Conservation (phyloP, 2,329 filamentous ascomycete genomes). For the Septoria petroselini region DNA sequence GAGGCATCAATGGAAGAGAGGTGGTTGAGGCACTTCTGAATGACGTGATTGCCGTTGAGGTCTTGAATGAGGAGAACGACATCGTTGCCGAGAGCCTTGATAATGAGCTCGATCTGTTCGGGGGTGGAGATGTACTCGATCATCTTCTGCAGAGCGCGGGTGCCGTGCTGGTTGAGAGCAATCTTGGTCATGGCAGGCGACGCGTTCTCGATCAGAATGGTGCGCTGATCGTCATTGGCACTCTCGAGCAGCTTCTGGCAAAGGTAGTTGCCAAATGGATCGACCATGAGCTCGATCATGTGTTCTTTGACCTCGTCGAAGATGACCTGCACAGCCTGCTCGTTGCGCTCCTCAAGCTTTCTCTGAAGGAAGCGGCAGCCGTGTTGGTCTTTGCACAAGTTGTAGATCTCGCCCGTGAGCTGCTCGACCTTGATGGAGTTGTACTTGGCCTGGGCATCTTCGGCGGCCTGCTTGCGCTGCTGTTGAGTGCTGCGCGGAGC, state of each 20-base stretch:
- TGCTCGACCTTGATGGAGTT: slow-evolving; percentile 78
- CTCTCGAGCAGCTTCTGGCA: slow-evolving; percentile 98
- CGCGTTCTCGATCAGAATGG: slow-evolving; percentile 85
- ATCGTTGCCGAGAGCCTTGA: slow-evolving; percentile 73
- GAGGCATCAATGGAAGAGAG: slow-evolving; percentile 78
- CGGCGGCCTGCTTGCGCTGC: slow-evolving; percentile 72
- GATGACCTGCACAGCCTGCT: slow-evolving; percentile 84
- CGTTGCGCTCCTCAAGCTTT: slow-evolving; percentile 86
- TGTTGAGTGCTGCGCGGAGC: slow-evolving; percentile 11
- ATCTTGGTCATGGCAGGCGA: slow-evolving; percentile 85
- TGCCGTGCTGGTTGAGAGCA: slow-evolving; percentile 95
- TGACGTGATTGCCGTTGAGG: slow-evolving; percentile 96
- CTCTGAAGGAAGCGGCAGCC: slow-evolving; percentile 96
- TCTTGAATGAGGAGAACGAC: slow-evolving; percentile 96
- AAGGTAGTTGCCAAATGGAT: slow-evolving; percentile 98
- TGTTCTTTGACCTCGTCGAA: slow-evolving; percentile 91
- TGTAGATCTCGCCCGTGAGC: slow-evolving; percentile 78
- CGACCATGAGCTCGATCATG: slow-evolving; percentile 96
- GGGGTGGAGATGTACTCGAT: slow-evolving; percentile 90
- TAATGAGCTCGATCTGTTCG: slow-evolving; percentile 83
- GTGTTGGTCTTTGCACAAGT: slow-evolving; percentile 94
- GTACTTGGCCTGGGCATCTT: slow-evolving; percentile 71
- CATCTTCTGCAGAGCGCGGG: slow-evolving; percentile 97
- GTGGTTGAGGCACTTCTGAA: slow-evolving; percentile 98
- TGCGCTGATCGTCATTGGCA: slow-evolving; percentile 92